These are phyloP conservation scores for Coniochaeta ligniaria DNA, from an alignment of 2,329 filamentous ascomycete genomes.

Conservation along the genomic window DNA sequence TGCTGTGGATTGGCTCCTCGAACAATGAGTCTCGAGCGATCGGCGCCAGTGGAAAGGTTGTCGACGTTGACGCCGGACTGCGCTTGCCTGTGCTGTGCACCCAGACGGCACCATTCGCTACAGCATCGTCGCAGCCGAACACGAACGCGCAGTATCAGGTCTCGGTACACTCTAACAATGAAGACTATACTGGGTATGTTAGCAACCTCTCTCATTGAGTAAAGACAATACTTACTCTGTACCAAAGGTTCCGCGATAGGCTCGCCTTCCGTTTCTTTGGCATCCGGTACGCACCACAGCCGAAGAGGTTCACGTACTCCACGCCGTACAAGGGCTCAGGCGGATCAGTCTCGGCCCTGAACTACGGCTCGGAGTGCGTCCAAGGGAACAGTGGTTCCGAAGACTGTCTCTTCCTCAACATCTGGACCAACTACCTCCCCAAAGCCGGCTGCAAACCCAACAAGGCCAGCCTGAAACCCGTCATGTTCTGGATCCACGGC, in stretches of 20 bases:
- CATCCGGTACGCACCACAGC: slow-evolving; percentile 36
- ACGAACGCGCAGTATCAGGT: slow-evolving; percentile 27
- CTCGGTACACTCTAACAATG: slow-evolving; percentile 28
- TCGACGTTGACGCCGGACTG: slow-evolving; percentile 7
- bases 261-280: slow-evolving; percentile 43
- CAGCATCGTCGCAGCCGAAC: slow-evolving; percentile 18
- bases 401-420: slow-evolving; percentile 40
- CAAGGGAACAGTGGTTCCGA: slow-evolving; percentile 31
- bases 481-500: slow-evolving; percentile 36
- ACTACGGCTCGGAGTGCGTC: slow-evolving; percentile 29
- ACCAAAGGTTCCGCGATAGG: slow-evolving; percentile 32
- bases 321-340: slow-evolving; percentile 26
- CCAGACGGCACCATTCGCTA: slow-evolving; percentile 34
- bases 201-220: not conserved
- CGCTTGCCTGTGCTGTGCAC: slow-evolving; percentile 31
- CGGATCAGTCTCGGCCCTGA: slow-evolving; percentile 22
- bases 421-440: slow-evolving; percentile 34
- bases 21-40: slow-evolving; percentile 16
- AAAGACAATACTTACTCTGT: not conserved
- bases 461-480: slow-evolving; percentile 22
- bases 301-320: slow-evolving; percentile 36
- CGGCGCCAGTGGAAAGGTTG: slow-evolving; percentile 17
- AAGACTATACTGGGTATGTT: slow-evolving; percentile 27
- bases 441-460: slow-evolving; percentile 11
- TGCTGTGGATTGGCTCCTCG: slow-evolving; percentile 27